Evolutionary conservation across 1,284 basidiomycete genomes (phyloP), one percentile per base, ranked within the genome.

Genomic region (Gymnopus androsaceus): DNA sequence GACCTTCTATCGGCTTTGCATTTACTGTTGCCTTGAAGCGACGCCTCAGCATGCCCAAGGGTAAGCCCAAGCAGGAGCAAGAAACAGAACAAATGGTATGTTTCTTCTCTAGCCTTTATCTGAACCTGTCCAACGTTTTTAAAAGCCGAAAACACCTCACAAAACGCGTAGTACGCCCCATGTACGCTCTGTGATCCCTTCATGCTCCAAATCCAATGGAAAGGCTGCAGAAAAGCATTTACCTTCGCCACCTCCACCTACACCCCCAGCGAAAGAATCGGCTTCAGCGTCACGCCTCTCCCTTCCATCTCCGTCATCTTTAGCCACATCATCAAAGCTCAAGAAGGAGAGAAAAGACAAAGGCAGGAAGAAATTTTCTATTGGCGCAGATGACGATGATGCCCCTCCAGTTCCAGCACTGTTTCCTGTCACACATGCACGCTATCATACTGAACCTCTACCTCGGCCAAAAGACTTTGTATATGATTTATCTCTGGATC

Each of bases 1-100:
- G 52, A 19, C 9, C 15, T 14, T 47, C 52, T 11, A 38, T 54
- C 34, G 47, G 23, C n/a, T 30, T 46, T 21, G 45, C 44, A 11
- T 47, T 54, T 46, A 47, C 52, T n/a, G 23, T 47, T 21, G 45
- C 40, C n/a, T 27, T 54, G 19, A 42, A 44, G 31, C 52, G 52
- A 27, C 44, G 52, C 11, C 30, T 54, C 6, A 47, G 44, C 12
- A 45, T 40, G 31, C 44, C 44, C 34, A 47, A 47, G 25, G 42
- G 33, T 23, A 53, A 33, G 44, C 8, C 33, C 38, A 46, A 54
- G 15, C 44, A 38, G n/a, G 42, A 38, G 34, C 52, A 28, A 27
- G 31, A 34, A 21, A 15, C 23, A 2, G 27, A 54, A 34, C 31
- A 25, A 40, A 12, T 17, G 36, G 48, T 50, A 38, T 38, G 48